phyloP scores from a whole-genome alignment of 441 rosid species.

The Gossypium aridum region DNA sequence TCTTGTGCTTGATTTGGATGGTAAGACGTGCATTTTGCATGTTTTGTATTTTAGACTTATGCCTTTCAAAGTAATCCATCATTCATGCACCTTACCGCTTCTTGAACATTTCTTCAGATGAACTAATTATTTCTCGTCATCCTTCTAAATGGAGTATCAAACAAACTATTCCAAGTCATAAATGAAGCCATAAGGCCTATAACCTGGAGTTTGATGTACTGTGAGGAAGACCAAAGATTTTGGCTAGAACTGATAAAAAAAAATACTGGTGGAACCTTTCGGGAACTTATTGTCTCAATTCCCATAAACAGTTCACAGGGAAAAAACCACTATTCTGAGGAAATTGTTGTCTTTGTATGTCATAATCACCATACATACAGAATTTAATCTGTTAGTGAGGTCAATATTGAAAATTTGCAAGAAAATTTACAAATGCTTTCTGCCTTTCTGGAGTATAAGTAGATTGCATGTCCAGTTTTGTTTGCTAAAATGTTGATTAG shows the following conservation, averaged over 20 bases:
- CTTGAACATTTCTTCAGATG: background rate
- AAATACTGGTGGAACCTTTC: background rate
- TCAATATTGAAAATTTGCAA: background rate
- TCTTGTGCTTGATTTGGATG: constrained; percentile 92
- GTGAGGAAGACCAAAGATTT: background rate
- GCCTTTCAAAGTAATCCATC: background rate
- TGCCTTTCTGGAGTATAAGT: background rate
- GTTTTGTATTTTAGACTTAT: background rate
- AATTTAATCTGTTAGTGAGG: background rate
- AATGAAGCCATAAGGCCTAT: background rate
- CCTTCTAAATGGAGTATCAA: background rate
- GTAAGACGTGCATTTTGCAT: constrained; percentile 31
- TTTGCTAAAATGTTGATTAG: background rate
- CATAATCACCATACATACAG: background rate
- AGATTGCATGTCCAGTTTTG: background rate
- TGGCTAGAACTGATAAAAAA: background rate
- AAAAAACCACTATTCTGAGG: background rate
- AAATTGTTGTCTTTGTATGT: background rate
- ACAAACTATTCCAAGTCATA: background rate
- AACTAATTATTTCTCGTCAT: background rate
- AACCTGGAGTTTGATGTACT: background rate
- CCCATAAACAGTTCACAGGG: background rate
- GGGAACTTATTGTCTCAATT: background rate
- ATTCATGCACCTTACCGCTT: background rate
- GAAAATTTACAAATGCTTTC: background rate